Evolutionary conservation across 1,284 basidiomycete species (phyloP).

Genomic region (Inonotus hispidus): DNA sequence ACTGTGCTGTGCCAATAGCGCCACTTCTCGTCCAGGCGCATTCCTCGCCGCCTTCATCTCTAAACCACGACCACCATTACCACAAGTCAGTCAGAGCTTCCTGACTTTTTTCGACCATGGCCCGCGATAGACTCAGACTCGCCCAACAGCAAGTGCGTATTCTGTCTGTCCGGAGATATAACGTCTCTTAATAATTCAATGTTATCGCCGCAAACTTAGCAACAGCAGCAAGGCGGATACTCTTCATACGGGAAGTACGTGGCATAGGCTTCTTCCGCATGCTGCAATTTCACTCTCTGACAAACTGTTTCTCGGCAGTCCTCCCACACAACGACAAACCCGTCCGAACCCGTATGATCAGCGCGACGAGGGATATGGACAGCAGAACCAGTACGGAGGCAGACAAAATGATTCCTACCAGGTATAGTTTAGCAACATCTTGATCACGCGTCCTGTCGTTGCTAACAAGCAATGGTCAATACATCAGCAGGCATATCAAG

Average conservation of each 20-base stretch:
- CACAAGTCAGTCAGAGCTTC: constrained; percentile 21
- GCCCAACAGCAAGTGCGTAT: constrained; percentile 61
- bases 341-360: constrained; percentile 59
- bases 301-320: neutral
- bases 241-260: constrained; percentile 11
- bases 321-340: constrained; percentile 13
- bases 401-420: neutral
- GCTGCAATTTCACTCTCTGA: neutral
- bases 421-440: neutral
- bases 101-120: constrained; percentile 44
- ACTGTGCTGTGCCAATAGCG: neutral
- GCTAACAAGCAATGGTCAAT: neutral
- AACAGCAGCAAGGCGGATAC: constrained; percentile 11
- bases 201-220: neutral
- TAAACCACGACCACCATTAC: constrained; percentile 15
- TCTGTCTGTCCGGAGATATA: neutral
- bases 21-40: neutral
- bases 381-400: constrained; percentile 10
- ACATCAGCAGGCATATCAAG: constrained; percentile 18
- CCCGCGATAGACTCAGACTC: constrained; percentile 71
- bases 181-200: neutral
- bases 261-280: neutral
- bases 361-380: constrained; percentile 38
- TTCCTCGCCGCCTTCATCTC: constrained; percentile 19
- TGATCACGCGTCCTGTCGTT: neutral